Percentiles rank a stretch among this genome's conserved stretches.
phyloP scores from a whole-genome alignment of 1,284 basidiomycete genomes.

The Rhizopogon parksii region DNA sequence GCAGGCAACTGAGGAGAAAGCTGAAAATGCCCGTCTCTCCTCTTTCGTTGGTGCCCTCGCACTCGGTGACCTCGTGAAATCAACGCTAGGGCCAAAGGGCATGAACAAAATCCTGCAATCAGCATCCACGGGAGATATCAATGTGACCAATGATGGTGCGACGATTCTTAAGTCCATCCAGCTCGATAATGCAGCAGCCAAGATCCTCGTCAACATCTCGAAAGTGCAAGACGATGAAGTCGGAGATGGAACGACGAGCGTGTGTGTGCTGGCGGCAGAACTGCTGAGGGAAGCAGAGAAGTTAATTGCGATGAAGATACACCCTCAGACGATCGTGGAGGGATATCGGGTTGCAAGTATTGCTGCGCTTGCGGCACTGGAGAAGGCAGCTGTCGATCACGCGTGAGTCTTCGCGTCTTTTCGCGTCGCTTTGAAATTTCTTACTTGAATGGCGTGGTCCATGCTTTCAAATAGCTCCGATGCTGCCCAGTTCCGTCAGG shows the following conservation, averaged over 20 bases:
- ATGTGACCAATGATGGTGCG: conserved; percentile 97
- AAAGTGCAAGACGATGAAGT: conserved; percentile 99
- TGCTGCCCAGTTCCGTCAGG: conserved; percentile 72
- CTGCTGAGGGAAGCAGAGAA: conserved; percentile 94
- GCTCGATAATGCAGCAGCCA: conserved; percentile 97
- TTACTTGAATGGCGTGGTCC: not conserved
- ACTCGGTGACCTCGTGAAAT: conserved; percentile 96
- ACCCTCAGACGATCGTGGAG: conserved; percentile 99
- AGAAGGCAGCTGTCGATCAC: conserved; percentile 79
- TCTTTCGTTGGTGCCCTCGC: conserved; percentile 97
- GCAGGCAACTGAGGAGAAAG: conserved; percentile 93
- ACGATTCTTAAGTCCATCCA: conserved; percentile 97
- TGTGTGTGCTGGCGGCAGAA: conserved; percentile 91
- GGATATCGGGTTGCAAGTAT: conserved; percentile 91
- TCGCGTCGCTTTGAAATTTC: not conserved
- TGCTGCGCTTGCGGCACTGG: conserved; percentile 82
- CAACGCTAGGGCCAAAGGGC: conserved; percentile 95
- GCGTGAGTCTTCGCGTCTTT: conserved; percentile 45
- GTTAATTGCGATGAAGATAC: conserved; percentile 87
- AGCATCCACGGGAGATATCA: conserved; percentile 85
- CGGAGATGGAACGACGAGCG: conserved; percentile 94
- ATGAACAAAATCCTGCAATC: conserved; percentile 97
- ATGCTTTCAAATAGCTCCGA: conserved; percentile 48
- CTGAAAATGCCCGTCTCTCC: conserved; percentile 97
- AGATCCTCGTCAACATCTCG: conserved; percentile 99